A percentile compares a stretch with the other conserved stretches of the same genome.
These are phyloP conservation scores for Starmera amethionina DNA, from an alignment of 805 yeast species.

Conservation along the genomic window DNA sequence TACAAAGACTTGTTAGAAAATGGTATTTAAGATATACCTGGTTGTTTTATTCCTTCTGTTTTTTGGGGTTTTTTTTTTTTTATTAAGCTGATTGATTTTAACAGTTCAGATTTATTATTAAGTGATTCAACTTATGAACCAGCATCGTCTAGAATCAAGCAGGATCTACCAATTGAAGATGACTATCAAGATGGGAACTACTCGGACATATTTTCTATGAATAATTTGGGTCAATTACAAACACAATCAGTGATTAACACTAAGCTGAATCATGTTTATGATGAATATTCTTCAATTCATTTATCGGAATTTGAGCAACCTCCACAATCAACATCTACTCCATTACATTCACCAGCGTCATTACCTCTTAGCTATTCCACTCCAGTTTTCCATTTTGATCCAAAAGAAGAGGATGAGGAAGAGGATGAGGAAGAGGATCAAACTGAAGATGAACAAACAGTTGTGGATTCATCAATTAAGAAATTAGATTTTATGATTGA, in stretches of 20 bases:
- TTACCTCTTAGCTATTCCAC: slow-evolving; percentile 9
- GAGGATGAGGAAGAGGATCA: no score
- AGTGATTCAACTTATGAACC: slow-evolving; percentile 1
- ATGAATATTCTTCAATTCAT: slow-evolving; percentile 13
- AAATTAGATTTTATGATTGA: no score
- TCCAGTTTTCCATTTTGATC: slow-evolving; percentile 12
- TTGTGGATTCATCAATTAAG: no score
- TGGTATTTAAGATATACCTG: neutral
- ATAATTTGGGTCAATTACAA: no score
- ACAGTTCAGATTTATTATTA: neutral
- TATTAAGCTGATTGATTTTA: neutral
- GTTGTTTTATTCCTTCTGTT: no score
- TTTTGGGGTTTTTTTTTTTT: neutral
- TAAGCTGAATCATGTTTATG: neutral
- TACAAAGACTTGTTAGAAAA: neutral
- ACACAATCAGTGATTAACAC: no score
- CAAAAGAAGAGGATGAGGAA: neutral
- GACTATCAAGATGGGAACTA: no score
- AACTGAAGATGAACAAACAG: no score
- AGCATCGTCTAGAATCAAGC: no score
- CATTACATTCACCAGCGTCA: slow-evolving; percentile 4
- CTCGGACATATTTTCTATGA: no score
- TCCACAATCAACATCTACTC: slow-evolving; percentile 19
- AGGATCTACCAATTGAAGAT: no score
- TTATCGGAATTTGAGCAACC: slow-evolving; percentile 18